Conservation (phyloP, 2,329 filamentous ascomycete genomes). For the Gyromitra esculenta region DNA sequence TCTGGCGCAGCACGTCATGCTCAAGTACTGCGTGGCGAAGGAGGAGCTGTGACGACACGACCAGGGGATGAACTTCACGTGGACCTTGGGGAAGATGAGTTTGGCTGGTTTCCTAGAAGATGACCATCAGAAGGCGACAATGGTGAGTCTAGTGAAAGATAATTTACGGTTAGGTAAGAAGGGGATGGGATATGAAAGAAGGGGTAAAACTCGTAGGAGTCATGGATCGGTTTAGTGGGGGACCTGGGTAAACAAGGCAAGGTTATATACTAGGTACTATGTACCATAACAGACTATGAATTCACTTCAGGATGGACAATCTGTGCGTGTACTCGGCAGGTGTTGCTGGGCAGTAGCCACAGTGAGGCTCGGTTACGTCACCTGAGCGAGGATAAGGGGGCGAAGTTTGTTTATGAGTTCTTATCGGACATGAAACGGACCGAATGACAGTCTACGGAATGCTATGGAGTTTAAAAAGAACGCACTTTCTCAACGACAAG, state of each 20-base stretch:
- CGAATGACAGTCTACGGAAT: slow-evolving; percentile 29
- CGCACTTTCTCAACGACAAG: slow-evolving; percentile 13
- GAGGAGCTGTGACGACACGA: slow-evolving; percentile 59
- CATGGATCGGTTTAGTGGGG: slow-evolving; percentile 3
- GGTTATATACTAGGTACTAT: not conserved
- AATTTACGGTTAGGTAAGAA: slow-evolving; percentile 13
- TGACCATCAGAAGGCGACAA: slow-evolving; percentile 60
- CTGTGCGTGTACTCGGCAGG: slow-evolving; percentile 35
- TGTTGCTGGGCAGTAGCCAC: slow-evolving; percentile 18
- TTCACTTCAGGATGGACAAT: not conserved
- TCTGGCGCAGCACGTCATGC: slow-evolving; percentile 60
- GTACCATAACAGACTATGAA: not conserved
- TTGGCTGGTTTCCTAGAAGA: slow-evolving; percentile 63
- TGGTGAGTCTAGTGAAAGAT: slow-evolving; percentile 40
- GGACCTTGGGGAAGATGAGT: slow-evolving; percentile 58
- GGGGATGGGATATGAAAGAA: not conserved
- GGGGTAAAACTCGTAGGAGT: slow-evolving; percentile 1
- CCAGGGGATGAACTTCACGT: slow-evolving; percentile 59
- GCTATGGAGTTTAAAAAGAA: slow-evolving; percentile 21
- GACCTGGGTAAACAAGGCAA: slow-evolving; percentile 29
- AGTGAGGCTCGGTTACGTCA: slow-evolving; percentile 47
- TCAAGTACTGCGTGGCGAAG: slow-evolving; percentile 59
- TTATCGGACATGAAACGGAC: slow-evolving; percentile 29
- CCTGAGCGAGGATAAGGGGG: slow-evolving; percentile 28
- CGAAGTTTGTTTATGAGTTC: slow-evolving; percentile 22